A percentile compares a stretch with the other conserved stretches of the same genome.
Evolutionary conservation across 164 flowering plant genomes (phyloP).

Genomic region (Kalanchoe fedtschenkoi): DNA sequence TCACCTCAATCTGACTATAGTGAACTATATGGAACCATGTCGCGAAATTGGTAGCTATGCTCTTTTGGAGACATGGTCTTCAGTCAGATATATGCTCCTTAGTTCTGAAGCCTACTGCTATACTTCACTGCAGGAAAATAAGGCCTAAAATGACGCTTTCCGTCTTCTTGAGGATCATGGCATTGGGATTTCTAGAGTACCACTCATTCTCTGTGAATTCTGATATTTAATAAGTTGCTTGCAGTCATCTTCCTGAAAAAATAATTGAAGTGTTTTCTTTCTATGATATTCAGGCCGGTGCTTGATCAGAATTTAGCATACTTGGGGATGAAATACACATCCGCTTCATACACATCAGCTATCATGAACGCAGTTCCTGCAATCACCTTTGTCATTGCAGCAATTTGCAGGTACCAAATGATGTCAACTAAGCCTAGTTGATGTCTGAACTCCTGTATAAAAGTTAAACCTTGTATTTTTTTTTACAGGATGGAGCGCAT

Average conservation of each 20-base stretch:
- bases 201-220: too few relatives aligned
- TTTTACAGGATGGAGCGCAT: conserved; percentile 27
- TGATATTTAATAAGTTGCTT: not conserved
- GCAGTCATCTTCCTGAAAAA: not conserved
- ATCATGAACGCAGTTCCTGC: conserved; percentile 37
- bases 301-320: conserved; percentile 33
- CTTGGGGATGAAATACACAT: conserved; percentile 40
- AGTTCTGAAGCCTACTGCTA: not conserved
- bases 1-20: too few relatives aligned
- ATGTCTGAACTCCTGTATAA: not conserved
- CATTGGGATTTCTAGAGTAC: conserved; percentile 38
- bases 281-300: conserved; percentile 25
- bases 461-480: not conserved
- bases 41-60: not conserved
- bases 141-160: conserved; percentile 21
- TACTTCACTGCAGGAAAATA: conserved; percentile 13
- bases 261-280: not conserved
- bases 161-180: conserved; percentile 24
- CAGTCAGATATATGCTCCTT: not conserved
- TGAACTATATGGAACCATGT: not conserved
- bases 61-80: not conserved
- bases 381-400: conserved; percentile 33
- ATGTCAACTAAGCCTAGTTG: not conserved
- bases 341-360: conserved; percentile 34
- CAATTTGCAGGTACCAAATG: conserved; percentile 18